phyloP scores from a whole-genome alignment of 2,329 filamentous ascomycete genomes.

The Diaporthe eres region DNA sequence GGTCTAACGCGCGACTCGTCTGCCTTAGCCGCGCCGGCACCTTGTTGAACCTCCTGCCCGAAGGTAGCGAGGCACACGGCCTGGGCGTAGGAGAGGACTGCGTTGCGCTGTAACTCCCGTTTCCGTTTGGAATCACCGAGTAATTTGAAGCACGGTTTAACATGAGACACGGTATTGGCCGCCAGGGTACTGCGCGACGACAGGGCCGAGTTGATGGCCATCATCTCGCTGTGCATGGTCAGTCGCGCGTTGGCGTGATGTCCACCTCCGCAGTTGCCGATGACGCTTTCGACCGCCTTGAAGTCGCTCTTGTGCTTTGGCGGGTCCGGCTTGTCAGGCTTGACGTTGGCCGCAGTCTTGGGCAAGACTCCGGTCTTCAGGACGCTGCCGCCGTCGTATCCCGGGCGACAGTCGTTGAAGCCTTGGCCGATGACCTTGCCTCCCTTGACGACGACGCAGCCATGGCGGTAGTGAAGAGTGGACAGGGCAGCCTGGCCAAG shows the following conservation, averaged over 20 bases:
- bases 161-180: slow-evolving; percentile 56
- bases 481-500: slow-evolving; percentile 65
- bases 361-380: slow-evolving; percentile 61
- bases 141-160: slow-evolving; percentile 66
- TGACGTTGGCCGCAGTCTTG: slow-evolving; percentile 52
- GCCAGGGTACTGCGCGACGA: slow-evolving; percentile 59
- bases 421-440: slow-evolving; percentile 67
- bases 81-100: slow-evolving; percentile 60
- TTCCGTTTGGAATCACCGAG: slow-evolving; percentile 62
- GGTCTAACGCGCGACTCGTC: slow-evolving; percentile 65
- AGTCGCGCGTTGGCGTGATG: slow-evolving; percentile 58
- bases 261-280: slow-evolving; percentile 47
- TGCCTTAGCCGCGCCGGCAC: slow-evolving; percentile 53
- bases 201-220: slow-evolving; percentile 66
- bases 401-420: slow-evolving; percentile 64
- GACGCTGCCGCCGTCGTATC: slow-evolving; percentile 61
- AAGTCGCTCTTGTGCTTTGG: slow-evolving; percentile 54
- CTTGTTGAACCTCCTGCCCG: slow-evolving; percentile 46
- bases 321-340: slow-evolving; percentile 46
- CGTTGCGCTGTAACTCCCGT: slow-evolving; percentile 57
- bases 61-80: slow-evolving; percentile 55
- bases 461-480: slow-evolving; percentile 64
- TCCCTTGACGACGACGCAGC: slow-evolving; percentile 61
- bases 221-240: slow-evolving; percentile 69
- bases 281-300: slow-evolving; percentile 54